A percentile compares a stretch with the other conserved stretches of the same genome.
These are phyloP conservation scores for Boletellus ananiceps DNA, from an alignment of 768 basidiomycete species.

Conservation along the genomic window DNA sequence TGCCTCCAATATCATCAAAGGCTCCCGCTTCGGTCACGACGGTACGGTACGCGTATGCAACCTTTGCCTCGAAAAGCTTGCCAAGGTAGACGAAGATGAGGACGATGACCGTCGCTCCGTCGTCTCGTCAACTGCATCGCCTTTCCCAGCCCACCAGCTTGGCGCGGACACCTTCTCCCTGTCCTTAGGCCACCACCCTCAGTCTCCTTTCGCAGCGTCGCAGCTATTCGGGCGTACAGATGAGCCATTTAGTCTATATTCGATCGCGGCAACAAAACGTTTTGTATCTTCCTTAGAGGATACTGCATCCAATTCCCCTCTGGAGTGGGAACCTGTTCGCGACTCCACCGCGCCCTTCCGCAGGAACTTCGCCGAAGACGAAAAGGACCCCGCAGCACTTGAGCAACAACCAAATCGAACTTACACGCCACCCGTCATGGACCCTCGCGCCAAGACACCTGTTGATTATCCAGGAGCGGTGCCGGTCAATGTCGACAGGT, in stretches of 20 bases:
- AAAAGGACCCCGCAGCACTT: conserved; percentile 51
- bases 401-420: conserved; percentile 34
- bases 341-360: conserved; percentile 72
- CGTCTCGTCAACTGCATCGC: conserved; percentile 61
- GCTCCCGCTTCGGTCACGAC: conserved; percentile 86
- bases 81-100: conserved; percentile 83
- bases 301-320: conserved; percentile 47
- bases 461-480: conserved; percentile 54
- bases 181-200: conserved; percentile 50
- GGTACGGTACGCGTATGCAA: conserved; percentile 97
- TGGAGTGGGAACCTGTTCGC: conserved; percentile 44
- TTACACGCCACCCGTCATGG: conserved; percentile 27
- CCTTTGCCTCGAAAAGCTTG: conserved; percentile 87
- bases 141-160: conserved; percentile 77
- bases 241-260: conserved; percentile 77
- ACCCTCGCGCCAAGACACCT: conserved; percentile 45
- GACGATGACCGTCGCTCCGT: conserved; percentile 86
- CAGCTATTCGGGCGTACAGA: conserved; percentile 76
- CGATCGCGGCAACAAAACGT: conserved; percentile 72
- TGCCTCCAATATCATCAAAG: conserved; percentile 95
- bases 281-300: conserved; percentile 52
- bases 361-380: conserved; percentile 69
- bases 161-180: conserved; percentile 41
- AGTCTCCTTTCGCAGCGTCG: conserved; percentile 85
- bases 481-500: conserved; percentile 46